phyloP scores from a whole-genome alignment of 1,284 basidiomycete genomes.

The Ustilago loliicola region DNA sequence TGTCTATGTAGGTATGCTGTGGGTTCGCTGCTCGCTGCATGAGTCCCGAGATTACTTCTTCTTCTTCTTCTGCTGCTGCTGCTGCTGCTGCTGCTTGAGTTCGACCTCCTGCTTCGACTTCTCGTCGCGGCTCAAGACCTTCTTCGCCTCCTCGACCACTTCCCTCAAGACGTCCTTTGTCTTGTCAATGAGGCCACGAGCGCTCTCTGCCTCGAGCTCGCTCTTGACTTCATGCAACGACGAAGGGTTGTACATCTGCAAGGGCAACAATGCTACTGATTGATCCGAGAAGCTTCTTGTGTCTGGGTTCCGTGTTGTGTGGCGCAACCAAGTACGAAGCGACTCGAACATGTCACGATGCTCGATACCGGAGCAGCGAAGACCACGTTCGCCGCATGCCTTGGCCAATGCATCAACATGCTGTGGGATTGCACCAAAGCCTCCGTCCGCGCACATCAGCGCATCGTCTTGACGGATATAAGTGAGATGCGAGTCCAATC shows the following conservation, averaged over 20 bases:
- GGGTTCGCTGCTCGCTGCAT: not conserved
- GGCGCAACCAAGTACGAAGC: slow-evolving; percentile 36
- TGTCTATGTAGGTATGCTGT: not conserved
- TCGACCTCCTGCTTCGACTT: slow-evolving; percentile 18
- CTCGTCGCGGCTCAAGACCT: slow-evolving; percentile 32
- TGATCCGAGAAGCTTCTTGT: slow-evolving; percentile 15
- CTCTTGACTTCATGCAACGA: slow-evolving; percentile 26
- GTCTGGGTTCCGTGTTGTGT: slow-evolving; percentile 35
- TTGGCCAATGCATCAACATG: slow-evolving; percentile 51
- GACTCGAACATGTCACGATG: slow-evolving; percentile 44
- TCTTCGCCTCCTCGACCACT: slow-evolving; percentile 61
- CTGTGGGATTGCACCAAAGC: slow-evolving; percentile 23
- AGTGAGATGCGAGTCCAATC: slow-evolving; percentile 52
- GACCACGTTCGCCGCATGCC: slow-evolving; percentile 59
- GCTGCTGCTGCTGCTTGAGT: slow-evolving; percentile 31
- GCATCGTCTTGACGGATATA: slow-evolving; percentile 57
- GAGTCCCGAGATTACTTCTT: not conserved
- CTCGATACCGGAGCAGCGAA: slow-evolving; percentile 42
- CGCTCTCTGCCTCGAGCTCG: slow-evolving; percentile 33
- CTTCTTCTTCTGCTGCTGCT: slow-evolving; percentile 5
- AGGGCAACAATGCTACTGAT: slow-evolving; percentile 43
- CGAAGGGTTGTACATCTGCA: slow-evolving; percentile 51
- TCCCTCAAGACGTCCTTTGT: slow-evolving; percentile 59
- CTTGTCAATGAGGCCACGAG: slow-evolving; percentile 50
- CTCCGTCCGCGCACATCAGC: slow-evolving; percentile 38